Base-by-base conservation (phyloP, 2,329 filamentous ascomycete genomes). In the Fusarium penzigii region DNA sequence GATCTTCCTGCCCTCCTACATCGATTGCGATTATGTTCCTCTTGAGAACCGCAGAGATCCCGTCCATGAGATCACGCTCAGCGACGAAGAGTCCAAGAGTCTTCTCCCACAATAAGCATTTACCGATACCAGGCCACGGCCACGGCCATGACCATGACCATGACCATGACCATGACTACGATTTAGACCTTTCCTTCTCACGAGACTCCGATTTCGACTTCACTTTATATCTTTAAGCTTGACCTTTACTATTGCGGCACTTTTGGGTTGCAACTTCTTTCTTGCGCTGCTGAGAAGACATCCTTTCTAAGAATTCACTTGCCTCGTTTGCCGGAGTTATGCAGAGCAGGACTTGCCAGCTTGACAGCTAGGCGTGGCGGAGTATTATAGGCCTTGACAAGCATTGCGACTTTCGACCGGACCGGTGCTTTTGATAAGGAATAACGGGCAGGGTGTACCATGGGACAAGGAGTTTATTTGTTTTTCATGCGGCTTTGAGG, bases 1-100 rank as follows among this genome's bases (percentile, higher is more conserved):
- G 68, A 89, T 92, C 70, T 92, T 92, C 73, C 81, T 92, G 2
- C 89, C 89, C 1, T 90, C 87, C 8, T 91, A 91, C 68, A 76
- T 88, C 64, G 87, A 90, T 71, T 85, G 82, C 75, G 86, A 90
- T 62, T 89, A 89, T 67, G 80, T 85, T 38, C 87, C 89, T 40
- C 80, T 92, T 65, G 88, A 92, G 70, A 85, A 87, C 69, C 84
- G 84, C 60, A 86, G 86, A 65, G 89, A 92, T 59, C 88, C 88
- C 1, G 87, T 93, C 45, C 78, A 89, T 72, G 89, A 93, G 67
- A 92, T 93, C 60, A 76, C 83, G 51, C 77, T 93, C 51, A 91
- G 82, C 62, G 89, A 93, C 57, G 89, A 92, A 70, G 89, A 93
- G 73, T 79, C 84, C 50, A 83, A 83, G 62, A 77, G 79, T 58